phyloP scores from a whole-genome alignment of 257 asterid genomes.

The Galeopsis tetrahit region DNA sequence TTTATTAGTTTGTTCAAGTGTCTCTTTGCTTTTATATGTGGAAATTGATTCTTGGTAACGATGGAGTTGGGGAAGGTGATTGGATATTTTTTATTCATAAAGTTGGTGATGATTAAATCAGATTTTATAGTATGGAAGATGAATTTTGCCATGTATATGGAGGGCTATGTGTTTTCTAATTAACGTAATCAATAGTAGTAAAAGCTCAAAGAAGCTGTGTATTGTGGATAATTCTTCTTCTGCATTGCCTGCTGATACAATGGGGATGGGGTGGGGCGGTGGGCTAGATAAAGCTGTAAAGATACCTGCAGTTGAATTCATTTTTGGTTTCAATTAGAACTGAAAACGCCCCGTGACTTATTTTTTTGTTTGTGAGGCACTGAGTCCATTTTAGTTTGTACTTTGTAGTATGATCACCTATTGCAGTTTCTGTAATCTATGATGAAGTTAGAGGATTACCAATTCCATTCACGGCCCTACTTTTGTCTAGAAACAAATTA shows the following conservation, averaged over 20 bases:
- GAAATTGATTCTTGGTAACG: constrained; percentile 18
- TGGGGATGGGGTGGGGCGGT: background rate
- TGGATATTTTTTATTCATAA: background rate
- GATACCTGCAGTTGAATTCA: constrained; percentile 3
- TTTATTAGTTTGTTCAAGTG: constrained; percentile 1
- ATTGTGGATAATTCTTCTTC: constrained; percentile 19
- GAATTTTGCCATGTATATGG: constrained; percentile 17
- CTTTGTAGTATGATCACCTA: constrained; percentile 12
- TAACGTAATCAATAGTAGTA: constrained; percentile 11
- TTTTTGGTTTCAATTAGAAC: constrained; percentile 14
- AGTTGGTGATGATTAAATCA: constrained; percentile 12
- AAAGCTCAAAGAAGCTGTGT: background rate
- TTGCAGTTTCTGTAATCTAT: constrained; percentile 15
- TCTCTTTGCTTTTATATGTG: background rate
- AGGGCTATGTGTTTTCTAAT: constrained; percentile 1
- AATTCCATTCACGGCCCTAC: background rate
- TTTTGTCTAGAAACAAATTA: constrained; percentile 1
- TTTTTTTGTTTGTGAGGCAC: constrained; percentile 14
- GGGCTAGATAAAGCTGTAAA: background rate
- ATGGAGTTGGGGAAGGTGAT: constrained; percentile 22
- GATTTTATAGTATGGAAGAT: constrained; percentile 21
- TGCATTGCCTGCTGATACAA: background rate
- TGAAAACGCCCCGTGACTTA: constrained; percentile 2
- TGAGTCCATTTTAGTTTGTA: constrained; percentile 1
- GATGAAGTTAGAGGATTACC: constrained; percentile 24